Conservation (phyloP, 805 yeast species). For the Yamadazyma kitorensis region DNA sequence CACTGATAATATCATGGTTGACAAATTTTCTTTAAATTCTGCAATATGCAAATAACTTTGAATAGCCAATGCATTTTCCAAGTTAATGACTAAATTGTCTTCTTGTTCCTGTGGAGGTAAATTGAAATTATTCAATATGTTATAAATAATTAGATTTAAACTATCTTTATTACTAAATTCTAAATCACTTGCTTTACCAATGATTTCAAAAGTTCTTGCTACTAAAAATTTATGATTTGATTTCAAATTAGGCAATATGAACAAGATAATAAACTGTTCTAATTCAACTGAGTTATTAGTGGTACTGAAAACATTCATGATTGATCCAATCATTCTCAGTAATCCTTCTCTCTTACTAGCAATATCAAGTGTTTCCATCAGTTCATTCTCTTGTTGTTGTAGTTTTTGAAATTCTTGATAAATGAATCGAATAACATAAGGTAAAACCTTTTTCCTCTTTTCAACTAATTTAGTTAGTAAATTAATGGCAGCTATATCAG, state of each 20-base stretch:
- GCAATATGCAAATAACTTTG: conserved; percentile 71
- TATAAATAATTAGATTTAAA: conserved; percentile 27
- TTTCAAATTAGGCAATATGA: conserved; percentile 69
- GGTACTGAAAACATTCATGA: conserved; percentile 54
- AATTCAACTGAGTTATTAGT: conserved; percentile 49
- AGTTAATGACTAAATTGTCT: conserved; percentile 64
- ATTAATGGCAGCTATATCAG: conserved; percentile 78
- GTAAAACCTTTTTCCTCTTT: conserved; percentile 62
- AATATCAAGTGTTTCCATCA: conserved; percentile 42
- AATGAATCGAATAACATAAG: conserved; percentile 59
- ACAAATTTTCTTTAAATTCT: conserved; percentile 65
- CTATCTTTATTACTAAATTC: conserved; percentile 39
- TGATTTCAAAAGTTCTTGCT: conserved; percentile 69
- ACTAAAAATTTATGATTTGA: conserved; percentile 65
- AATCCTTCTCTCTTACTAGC: conserved; percentile 73
- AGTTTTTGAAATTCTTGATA: conserved; percentile 41
- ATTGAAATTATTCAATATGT: conserved; percentile 30
- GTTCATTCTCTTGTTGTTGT: conserved; percentile 28
- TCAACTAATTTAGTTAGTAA: conserved; percentile 70
- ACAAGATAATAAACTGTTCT: conserved; percentile 61
- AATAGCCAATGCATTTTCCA: conserved; percentile 81
- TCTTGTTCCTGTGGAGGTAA: conserved; percentile 6
- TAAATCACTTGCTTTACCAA: conserved; percentile 63
- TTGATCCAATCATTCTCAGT: conserved; percentile 71
- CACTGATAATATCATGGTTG: conserved; percentile 68